Percentiles rank a stretch among this genome's conserved stretches.
These are phyloP conservation scores for Candida michaelii DNA, from an alignment of 805 yeast genomes.

Conservation along the genomic window DNA sequence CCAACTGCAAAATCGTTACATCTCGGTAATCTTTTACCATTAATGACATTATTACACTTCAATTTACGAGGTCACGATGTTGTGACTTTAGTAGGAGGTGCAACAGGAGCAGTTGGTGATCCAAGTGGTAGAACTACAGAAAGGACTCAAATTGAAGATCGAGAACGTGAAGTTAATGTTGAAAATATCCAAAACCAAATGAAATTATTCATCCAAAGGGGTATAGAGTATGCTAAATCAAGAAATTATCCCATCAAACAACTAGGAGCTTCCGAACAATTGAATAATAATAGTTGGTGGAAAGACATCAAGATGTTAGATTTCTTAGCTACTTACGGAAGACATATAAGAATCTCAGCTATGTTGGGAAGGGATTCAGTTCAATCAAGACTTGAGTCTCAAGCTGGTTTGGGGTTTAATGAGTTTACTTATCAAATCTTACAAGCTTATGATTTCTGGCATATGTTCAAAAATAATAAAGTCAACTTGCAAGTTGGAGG, in stretches of 20 bases:
- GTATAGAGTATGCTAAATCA: constrained; percentile 58
- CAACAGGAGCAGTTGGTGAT: constrained; percentile 95
- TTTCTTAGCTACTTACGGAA: constrained; percentile 75
- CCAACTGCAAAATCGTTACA: constrained; percentile 91
- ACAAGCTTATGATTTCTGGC: constrained; percentile 93
- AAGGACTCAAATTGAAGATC: constrained; percentile 56
- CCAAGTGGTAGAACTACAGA: constrained; percentile 91
- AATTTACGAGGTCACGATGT: constrained; percentile 80
- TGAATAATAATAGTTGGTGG: constrained; percentile 88
- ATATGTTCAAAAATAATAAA: constrained; percentile 56
- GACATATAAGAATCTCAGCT: constrained; percentile 73
- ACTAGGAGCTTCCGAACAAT: constrained; percentile 42
- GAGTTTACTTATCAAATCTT: constrained; percentile 91
- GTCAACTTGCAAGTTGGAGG: constrained; percentile 90
- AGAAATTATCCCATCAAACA: constrained; percentile 37
- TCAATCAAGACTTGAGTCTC: constrained; percentile 65
- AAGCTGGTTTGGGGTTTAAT: constrained; percentile 83
- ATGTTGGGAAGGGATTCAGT: constrained; percentile 91
- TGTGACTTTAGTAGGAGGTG: constrained; percentile 88
- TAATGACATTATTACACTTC: constrained; percentile 82
- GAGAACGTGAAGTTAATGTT: constrained; percentile 57
- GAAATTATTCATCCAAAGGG: constrained; percentile 56
- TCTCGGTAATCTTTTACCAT: constrained; percentile 85
- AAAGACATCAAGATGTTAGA: constrained; percentile 68
- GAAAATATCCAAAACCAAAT: constrained; percentile 61